Evolutionary conservation across 2,329 filamentous ascomycete genomes (phyloP).

Genomic region (Monosporascus sp.): DNA sequence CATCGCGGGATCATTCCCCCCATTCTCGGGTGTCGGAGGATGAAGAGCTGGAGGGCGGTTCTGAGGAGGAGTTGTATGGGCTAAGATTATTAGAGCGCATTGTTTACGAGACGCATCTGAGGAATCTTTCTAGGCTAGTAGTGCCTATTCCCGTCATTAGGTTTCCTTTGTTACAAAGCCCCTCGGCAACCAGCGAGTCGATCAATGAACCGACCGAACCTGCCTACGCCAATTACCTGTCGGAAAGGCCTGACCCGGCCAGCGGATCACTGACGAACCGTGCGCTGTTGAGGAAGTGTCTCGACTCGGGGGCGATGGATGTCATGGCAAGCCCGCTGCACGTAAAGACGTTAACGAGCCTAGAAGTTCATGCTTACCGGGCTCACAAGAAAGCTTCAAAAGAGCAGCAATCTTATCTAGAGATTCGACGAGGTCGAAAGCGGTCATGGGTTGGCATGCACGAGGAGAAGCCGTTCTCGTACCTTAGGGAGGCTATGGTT

Average conservation of each 20-base stretch:
- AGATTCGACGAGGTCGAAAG: slow-evolving; percentile 70
- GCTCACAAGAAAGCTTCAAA: slow-evolving; percentile 70
- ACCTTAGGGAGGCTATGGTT: slow-evolving; percentile 89
- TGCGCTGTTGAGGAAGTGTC: slow-evolving; percentile 59
- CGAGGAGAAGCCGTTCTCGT: slow-evolving; percentile 81
- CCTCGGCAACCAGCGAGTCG: slow-evolving; percentile 27
- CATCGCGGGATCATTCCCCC: slow-evolving; percentile 41
- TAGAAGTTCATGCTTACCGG: slow-evolving; percentile 80
- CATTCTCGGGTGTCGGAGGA: slow-evolving; percentile 30
- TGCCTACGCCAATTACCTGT: slow-evolving; percentile 19
- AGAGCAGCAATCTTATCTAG: slow-evolving; percentile 67
- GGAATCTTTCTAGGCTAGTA: slow-evolving; percentile 51
- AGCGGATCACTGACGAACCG: slow-evolving; percentile 34
- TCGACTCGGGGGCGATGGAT: slow-evolving; percentile 83
- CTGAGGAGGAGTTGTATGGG: slow-evolving; percentile 49
- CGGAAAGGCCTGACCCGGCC: slow-evolving; percentile 19
- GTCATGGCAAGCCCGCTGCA: slow-evolving; percentile 77
- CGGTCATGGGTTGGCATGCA: slow-evolving; percentile 88
- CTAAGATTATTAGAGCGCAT: slow-evolving; percentile 50
- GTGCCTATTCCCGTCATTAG: slow-evolving; percentile 51
- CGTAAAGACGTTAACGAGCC: slow-evolving; percentile 64
- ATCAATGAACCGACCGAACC: slow-evolving; percentile 14
- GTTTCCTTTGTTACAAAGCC: slow-evolving; percentile 25
- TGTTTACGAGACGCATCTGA: slow-evolving; percentile 51
- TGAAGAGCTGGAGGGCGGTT: slow-evolving; percentile 35